phyloP scores from a whole-genome alignment of 2,329 filamentous ascomycete species.

The Penicillium sp. region DNA sequence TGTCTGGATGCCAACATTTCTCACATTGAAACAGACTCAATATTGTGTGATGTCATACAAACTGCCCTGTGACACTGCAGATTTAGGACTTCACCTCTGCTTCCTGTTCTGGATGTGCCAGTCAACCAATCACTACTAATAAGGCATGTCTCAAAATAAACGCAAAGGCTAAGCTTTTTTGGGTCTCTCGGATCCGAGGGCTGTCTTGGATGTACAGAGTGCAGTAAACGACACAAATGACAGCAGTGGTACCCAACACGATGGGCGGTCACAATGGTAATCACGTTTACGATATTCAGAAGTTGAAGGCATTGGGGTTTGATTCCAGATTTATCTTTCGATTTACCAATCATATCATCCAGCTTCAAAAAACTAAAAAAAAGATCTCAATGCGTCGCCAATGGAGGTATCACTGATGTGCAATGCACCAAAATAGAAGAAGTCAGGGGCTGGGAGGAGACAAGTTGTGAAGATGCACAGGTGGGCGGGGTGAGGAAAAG shows the following conservation, averaged over 20 bases:
- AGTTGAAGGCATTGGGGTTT: background rate
- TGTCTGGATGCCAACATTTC: background rate
- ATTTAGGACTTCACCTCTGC: background rate
- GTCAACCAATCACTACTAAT: constrained; percentile 1
- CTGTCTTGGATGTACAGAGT: background rate
- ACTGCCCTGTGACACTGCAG: background rate
- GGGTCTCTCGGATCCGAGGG: background rate
- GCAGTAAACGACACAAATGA: background rate
- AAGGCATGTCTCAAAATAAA: background rate
- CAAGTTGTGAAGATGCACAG: background rate
- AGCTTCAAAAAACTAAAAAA: background rate
- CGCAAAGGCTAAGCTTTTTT: constrained; percentile 6
- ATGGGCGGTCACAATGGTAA: background rate
- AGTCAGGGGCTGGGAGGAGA: background rate
- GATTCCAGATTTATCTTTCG: background rate
- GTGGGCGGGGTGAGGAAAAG: background rate
- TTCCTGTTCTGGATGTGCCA: background rate
- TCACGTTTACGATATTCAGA: background rate
- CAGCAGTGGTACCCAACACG: background rate
- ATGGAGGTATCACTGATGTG: constrained; percentile 21
- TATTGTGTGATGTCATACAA: constrained; percentile 2
- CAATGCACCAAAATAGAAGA: constrained; percentile 3
- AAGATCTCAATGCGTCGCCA: constrained; percentile 13
- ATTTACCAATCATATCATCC: constrained; percentile 1
- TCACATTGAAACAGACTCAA: background rate